These are phyloP conservation scores for Chernovozyma sophiae-reginae DNA, from an alignment of 1,139 yeast genomes.

Conservation along the genomic window DNA sequence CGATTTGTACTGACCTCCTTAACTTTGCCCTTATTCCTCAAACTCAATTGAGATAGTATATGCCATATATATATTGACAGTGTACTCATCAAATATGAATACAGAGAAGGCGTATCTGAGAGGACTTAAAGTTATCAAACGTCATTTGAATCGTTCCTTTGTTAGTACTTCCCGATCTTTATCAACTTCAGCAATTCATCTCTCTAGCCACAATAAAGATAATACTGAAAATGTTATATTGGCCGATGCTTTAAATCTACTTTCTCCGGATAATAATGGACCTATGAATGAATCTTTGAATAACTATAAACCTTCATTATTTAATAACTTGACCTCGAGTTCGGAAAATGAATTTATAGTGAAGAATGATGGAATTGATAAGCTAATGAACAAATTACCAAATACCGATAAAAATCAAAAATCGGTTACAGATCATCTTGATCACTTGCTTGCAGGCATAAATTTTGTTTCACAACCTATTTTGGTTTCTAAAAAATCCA, in stretches of 20 bases:
- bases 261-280: constrained; percentile 19
- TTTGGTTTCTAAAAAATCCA: constrained; percentile 10
- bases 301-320: constrained; percentile 34
- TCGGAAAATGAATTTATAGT: constrained; percentile 1
- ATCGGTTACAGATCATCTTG: constrained; percentile 7
- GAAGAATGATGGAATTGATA: neutral
- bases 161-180: neutral
- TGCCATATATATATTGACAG: too few relatives aligned
- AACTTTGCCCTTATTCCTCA: too few relatives aligned
- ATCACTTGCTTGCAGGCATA: constrained; percentile 9
- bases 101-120: too few relatives aligned
- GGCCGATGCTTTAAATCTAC: constrained; percentile 40
- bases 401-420: neutral
- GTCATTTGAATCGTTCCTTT: neutral
- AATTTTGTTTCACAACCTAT: constrained; percentile 6
- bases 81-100: too few relatives aligned
- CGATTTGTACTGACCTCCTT: too few relatives aligned
- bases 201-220: neutral
- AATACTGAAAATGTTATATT: constrained; percentile 21
- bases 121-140: neutral
- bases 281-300: constrained; percentile 7
- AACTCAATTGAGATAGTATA: too few relatives aligned
- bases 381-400: constrained; percentile 1
- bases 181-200: neutral
- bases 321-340: constrained; percentile 22